Conservation (phyloP, 257 asterid genomes). For the Solanum corneliomulleri region DNA sequence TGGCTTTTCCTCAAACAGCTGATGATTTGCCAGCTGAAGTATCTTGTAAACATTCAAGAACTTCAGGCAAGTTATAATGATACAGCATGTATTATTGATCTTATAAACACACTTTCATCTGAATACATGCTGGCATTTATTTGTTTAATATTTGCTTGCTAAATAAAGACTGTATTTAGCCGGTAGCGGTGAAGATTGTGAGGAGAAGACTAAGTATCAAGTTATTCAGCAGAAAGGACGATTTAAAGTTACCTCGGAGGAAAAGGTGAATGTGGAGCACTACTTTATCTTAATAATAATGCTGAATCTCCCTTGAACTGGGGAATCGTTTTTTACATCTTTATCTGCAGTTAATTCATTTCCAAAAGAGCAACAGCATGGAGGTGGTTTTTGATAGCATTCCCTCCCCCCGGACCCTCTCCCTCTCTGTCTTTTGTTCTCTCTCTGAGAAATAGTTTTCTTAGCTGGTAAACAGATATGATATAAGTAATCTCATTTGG, state of each 20-base stretch:
- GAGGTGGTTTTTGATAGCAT: slow-evolving; percentile 38
- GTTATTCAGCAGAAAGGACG: slow-evolving; percentile 94
- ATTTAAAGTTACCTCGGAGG: slow-evolving; percentile 95
- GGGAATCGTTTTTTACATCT: not conserved
- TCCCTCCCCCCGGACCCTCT: not conserved
- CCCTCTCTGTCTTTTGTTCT: not conserved
- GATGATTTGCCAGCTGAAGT: slow-evolving; percentile 37
- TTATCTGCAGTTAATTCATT: not conserved
- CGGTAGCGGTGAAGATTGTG: slow-evolving; percentile 61
- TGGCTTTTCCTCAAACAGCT: slow-evolving; percentile 15
- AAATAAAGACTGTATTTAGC: slow-evolving; percentile 10
- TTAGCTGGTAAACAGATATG: not conserved
- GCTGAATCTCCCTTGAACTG: not conserved
- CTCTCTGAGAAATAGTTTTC: not conserved
- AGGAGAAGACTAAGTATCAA: slow-evolving; percentile 64
- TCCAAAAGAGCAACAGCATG: slow-evolving; percentile 78
- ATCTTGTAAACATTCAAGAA: slow-evolving; percentile 38
- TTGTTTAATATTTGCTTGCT: not conserved
- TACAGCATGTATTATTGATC: not conserved
- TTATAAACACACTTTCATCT: not conserved
- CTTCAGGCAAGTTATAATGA: slow-evolving; percentile 38
- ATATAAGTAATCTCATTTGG: not conserved
- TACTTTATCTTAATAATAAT: not conserved
- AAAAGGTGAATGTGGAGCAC: slow-evolving; percentile 30
- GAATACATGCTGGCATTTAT: not conserved